Base-by-base conservation (phyloP, 2,329 filamentous ascomycete genomes). In the Colletotrichum destructivum region DNA sequence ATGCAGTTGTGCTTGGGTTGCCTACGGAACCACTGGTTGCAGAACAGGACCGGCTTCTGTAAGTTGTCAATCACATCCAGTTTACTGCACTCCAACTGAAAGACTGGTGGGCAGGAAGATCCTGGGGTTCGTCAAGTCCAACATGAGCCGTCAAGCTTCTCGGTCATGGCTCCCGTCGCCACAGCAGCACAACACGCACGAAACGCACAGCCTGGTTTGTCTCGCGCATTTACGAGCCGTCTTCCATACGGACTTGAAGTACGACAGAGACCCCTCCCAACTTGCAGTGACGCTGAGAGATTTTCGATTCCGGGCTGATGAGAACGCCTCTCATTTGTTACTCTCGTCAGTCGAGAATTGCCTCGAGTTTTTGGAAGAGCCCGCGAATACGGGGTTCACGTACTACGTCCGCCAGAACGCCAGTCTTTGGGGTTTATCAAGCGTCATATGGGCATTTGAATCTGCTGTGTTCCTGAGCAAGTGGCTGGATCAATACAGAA, bases 231-330 rank as follows among this genome's bases (percentile, higher is more conserved):
- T 49, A 11, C 46, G 59, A 15, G 44, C 23, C 16, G 5, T 38
- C 35, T 49, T 35, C 8, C 23, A 11, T 23, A 6, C 21, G 9
- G 23, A 13, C 7, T n/a, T 18, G 46, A 31, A 13, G 8, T 31
- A 26, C 18, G 26, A 23, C 6, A 18, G 16, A 21, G 26, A n/a
- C n/a, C 3, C 44, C 23, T 38, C 59, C 13, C n/a, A 49, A 8
- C 44, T 62, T 21, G 23, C 23, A 13, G 13, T 26, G 26, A n/a
- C 59, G 11, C 31, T 51, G 9, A 51, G 49, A 13, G n/a, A 12
- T 4, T 13, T 16, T 12, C 26, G 15, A 2, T 4, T n/a, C 0
- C 2, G 18, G 0, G 16, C 31, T 35, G 26, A 55, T 9, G 1
- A 55, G 31, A 13, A 9, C 1, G 16, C n/a, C 13, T 6, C n/a